Conservation (phyloP, 129 eudicot species). For the Smallanthus sonchifolius region DNA sequence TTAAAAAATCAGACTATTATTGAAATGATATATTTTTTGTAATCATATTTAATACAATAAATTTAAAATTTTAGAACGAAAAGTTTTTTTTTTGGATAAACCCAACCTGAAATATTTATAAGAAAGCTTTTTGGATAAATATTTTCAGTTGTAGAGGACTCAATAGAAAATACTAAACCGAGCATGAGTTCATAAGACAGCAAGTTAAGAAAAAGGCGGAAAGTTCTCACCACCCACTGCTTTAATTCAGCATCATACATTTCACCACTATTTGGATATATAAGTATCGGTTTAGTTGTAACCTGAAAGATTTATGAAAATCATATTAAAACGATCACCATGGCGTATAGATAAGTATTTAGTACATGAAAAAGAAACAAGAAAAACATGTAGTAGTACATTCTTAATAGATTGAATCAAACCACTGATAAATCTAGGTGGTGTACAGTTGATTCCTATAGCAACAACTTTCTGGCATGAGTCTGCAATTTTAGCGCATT, state of each 20-base stretch:
- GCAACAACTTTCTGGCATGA: slow-evolving; percentile 73
- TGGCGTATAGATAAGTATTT: neutral
- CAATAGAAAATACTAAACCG: neutral
- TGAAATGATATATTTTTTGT: neutral
- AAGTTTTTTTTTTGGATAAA: neutral
- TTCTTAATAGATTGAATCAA: slow-evolving; percentile 62
- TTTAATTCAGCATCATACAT: slow-evolving; percentile 74
- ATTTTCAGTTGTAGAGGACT: neutral
- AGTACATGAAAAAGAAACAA: neutral
- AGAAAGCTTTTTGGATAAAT: neutral
- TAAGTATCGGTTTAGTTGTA: slow-evolving; percentile 74
- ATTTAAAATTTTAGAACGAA: neutral
- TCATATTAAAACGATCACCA: slow-evolving; percentile 8
- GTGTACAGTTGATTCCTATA: slow-evolving; percentile 95
- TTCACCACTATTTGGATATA: slow-evolving; percentile 97
- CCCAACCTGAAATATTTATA: neutral
- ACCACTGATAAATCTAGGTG: slow-evolving; percentile 80
- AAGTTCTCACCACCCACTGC: slow-evolving; percentile 87
- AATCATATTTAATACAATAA: neutral
- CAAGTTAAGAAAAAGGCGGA: neutral
- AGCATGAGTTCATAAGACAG: neutral
- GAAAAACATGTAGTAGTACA: slow-evolving; percentile 35
- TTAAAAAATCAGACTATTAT: neutral
- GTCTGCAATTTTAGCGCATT: slow-evolving; percentile 74
- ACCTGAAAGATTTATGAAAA: slow-evolving; percentile 39